Base-by-base conservation (phyloP, 1,284 basidiomycete species). In the Trichosporon sp. region DNA sequence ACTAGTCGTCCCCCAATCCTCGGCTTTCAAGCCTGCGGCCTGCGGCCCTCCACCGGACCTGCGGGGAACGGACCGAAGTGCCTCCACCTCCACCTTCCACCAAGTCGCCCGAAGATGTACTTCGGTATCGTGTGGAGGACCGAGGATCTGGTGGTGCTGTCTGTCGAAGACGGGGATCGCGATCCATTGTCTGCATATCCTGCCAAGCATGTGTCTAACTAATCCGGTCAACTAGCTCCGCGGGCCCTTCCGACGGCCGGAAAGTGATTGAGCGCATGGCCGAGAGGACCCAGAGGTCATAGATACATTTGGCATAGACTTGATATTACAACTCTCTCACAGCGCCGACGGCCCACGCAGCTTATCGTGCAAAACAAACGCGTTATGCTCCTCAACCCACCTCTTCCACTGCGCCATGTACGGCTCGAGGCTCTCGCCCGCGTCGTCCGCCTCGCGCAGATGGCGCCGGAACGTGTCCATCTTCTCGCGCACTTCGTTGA, bases 361-460 rank as follows among this genome's bases (percentile, higher is more conserved):
- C 16, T 63, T 63, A 32, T 63, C 59, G 59, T 63, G 59, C 31
- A 63, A 14, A 14, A 63, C 59, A 10, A 63, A 63, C 59, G 59
- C 59, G 16, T 63, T 63, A 32, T 63, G 59, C 59, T 35, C 59
- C 14, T 32, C 31, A 6, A 63, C 59, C 59, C 59, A 63, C 8
- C 31, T 16, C 59, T 35, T 63, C 59, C 59, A 63, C 59, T 35
- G 31, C 1, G 4, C 32, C 14, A 35, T 63, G 59, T 63, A 63
- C 32, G 59, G 59, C 59, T 7, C 32, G 7, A 63, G 59, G 2
- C 2, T 1, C 16, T 35, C 59, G 31, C 59, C 59, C 14, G 31
- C 16, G 5, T 37, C 31, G 1, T 63, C 59, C 2, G 59, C 59
- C 12, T 63, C 59, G 14, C 32, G 31, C 32, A 63, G 32, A 32